A percentile compares a stretch with the other conserved stretches of the same genome.
Evolutionary conservation across 768 basidiomycete genomes (phyloP).

Genomic region (Calocera viscosa): DNA sequence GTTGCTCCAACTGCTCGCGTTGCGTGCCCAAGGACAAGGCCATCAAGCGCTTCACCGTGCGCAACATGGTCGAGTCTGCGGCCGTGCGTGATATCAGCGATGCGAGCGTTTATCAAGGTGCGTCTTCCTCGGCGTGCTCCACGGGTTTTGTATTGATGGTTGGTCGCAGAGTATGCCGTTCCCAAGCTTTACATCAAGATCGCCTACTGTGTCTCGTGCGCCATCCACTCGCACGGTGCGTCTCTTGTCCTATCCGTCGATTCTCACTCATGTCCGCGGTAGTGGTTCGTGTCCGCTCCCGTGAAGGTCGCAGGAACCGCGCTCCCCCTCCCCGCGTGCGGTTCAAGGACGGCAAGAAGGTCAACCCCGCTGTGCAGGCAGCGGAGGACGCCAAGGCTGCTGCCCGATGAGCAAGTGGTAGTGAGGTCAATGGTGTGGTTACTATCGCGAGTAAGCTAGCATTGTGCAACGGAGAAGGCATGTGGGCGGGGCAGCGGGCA

Average conservation of each 20-base stretch:
- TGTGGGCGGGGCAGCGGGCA: too few species aligned
- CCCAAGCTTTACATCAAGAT: slow-evolving; percentile 99
- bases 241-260: slow-evolving; percentile 9
- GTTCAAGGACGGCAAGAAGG: slow-evolving; percentile 93
- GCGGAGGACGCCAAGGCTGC: slow-evolving; percentile 49
- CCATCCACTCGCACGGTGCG: slow-evolving; percentile 96
- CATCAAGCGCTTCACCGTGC: slow-evolving; percentile 97
- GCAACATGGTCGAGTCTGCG: slow-evolving; percentile 99
- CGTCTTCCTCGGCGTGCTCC: slow-evolving; percentile 23
- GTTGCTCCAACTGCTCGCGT: slow-evolving; percentile 99
- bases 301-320: slow-evolving; percentile 92
- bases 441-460: too few species aligned
- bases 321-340: slow-evolving; percentile 89
- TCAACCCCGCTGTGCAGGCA: slow-evolving; percentile 88
- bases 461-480: too few species aligned
- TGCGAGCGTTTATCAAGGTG: slow-evolving; percentile 83
- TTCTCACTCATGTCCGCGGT: slow-evolving; percentile 8
- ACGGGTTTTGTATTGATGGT: neutral
- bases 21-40: slow-evolving; percentile 99
- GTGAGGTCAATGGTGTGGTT: too few species aligned
- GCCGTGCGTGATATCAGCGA: slow-evolving; percentile 96
- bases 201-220: slow-evolving; percentile 96
- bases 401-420: slow-evolving; percentile 12
- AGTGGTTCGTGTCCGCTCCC: slow-evolving; percentile 98
- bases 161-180: slow-evolving; percentile 71